Base-by-base conservation (phyloP, 345 rosid species). In the Litchi chinensis region DNA sequence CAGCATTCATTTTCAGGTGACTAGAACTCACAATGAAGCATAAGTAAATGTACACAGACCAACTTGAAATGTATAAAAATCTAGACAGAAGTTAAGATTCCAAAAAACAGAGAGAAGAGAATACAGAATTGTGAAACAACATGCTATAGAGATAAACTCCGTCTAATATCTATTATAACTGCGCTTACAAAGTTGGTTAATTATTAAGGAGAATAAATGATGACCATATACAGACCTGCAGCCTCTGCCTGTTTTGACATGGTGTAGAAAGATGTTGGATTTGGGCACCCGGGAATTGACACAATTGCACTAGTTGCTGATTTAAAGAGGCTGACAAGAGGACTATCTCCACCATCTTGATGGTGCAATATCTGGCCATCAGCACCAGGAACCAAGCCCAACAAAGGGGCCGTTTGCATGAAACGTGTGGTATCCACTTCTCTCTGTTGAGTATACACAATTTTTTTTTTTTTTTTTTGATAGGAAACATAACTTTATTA, bases 231-330 rank as follows among this genome's bases (percentile, higher is more conserved):
- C 72, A 41, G 57, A 96, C 99, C 98, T 88, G 98, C 99, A 87
- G 99, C 98, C 86, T 96, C 98, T 85, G 99, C 99, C 76, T 94
- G 98, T 86, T 96, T 96, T 60, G 98, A 92, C 95, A 96, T 91
- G 76, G 94, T 91, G 83, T 91, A 88, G 87, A 94, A 96, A 68
- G 95, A 92, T 68, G 92, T 82, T 75, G 98, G 94, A 84, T 88
- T 87, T 70, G 91, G 88, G 78, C 95, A 94, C 73, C 89, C 84
- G 22, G 98, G 95, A 71, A 88, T 90, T 18, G 97, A 91, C 70
- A 91, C 91, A 73, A 93, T 82, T 41, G 93, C 97, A 76, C 93
- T 83, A 62, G 91, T 87, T 22, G 97, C 94, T 40, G 98, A 91
- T 83, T 94, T 94, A 76, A 96, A 91, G 84, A 96, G 97, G 78